These are phyloP conservation scores for Fusarium protoensiforme DNA, from an alignment of 2,329 filamentous ascomycete species.

Conservation along the genomic window DNA sequence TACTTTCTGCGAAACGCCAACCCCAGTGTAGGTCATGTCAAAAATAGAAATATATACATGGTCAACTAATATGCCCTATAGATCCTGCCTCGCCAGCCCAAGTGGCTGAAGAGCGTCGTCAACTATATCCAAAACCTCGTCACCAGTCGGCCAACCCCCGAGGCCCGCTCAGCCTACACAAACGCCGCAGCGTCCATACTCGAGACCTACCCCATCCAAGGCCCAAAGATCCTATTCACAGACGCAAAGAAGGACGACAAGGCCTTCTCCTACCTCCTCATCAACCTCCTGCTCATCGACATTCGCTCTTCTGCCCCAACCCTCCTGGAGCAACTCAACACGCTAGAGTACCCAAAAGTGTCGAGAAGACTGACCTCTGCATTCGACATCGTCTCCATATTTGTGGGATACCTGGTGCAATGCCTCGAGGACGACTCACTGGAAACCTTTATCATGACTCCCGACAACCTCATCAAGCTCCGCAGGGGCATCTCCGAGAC, in stretches of 20 bases:
- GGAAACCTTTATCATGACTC: conserved; percentile 59
- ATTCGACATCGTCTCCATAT: conserved; percentile 71
- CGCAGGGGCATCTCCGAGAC: conserved; percentile 71
- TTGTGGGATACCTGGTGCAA: conserved; percentile 67
- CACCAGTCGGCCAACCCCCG: conserved; percentile 64
- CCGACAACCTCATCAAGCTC: conserved; percentile 70
- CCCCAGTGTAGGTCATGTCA: conserved; percentile 54
- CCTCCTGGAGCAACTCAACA: conserved; percentile 68
- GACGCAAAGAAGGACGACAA: conserved; percentile 56
- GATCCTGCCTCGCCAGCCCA: conserved; percentile 60
- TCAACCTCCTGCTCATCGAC: conserved; percentile 75
- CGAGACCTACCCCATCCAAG: conserved; percentile 61
- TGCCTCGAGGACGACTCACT: conserved; percentile 61
- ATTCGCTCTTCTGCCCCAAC: conserved; percentile 71
- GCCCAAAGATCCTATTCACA: conserved; percentile 64
- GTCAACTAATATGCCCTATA: conserved; percentile 42
- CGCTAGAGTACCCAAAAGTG: conserved; percentile 60
- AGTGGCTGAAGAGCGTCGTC: conserved; percentile 63
- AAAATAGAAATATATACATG: background rate
- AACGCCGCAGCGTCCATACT: conserved; percentile 68
- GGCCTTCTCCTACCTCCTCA: conserved; percentile 70
- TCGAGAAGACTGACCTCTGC: conserved; percentile 68
- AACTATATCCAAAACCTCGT: conserved; percentile 64
- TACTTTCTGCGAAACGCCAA: conserved; percentile 62
- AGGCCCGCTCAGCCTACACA: conserved; percentile 68